Base-by-base conservation (phyloP, 208 protist genomes). In the Leishmania martiniquensis region DNA sequence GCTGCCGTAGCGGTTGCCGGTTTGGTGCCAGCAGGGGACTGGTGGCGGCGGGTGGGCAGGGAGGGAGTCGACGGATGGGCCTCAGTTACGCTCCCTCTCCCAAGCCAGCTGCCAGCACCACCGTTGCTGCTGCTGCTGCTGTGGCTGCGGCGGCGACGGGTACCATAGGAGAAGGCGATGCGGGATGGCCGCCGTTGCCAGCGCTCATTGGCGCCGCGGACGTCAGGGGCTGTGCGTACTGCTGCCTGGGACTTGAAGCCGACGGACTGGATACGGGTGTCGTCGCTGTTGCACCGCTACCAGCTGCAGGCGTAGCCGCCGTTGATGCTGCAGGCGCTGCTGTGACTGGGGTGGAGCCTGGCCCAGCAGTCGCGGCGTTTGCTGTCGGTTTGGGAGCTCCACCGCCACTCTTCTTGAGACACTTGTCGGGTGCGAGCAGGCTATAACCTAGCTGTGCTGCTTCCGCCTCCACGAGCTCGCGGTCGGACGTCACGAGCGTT, bases 381-480 rank as follows among this genome's bases (percentile, higher is more conserved):
- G 67, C 32, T 10, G 54, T 34, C 0, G 71, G 59, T 47, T 55
- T 67, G 57, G 59, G 76, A 0, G 66, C 62, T 55, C 10, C 44
- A 13, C 47, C 63, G 17, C 37, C 60, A 17, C 37, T 62, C 34
- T 5, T 73, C 77, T 85, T 83, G 17, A 78, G 72, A 0, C 75
- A 37, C 17, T 86, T 86, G 59, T 86, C 82, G 9, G 89, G 89
- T 20, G 90, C 84, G 25, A 96, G 79, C 10, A 94, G 79, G 74
- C 91, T 96, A 49, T 85, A 81, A 0, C 84, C 80, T 4, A 95
- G 82, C 81, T 95, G 90, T 15, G 54, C 15, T 22, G 87, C 67
- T 81, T 96, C 91, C 54, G 84, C 89, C 75, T 89, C 88, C 29
- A 88, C 57, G 17, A 96, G 68, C 62, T 92, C 91, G 29, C 85